Evolutionary conservation across 129 eudicot species (phyloP).

Genomic region (Pseudognaphalium luteoalbum): DNA sequence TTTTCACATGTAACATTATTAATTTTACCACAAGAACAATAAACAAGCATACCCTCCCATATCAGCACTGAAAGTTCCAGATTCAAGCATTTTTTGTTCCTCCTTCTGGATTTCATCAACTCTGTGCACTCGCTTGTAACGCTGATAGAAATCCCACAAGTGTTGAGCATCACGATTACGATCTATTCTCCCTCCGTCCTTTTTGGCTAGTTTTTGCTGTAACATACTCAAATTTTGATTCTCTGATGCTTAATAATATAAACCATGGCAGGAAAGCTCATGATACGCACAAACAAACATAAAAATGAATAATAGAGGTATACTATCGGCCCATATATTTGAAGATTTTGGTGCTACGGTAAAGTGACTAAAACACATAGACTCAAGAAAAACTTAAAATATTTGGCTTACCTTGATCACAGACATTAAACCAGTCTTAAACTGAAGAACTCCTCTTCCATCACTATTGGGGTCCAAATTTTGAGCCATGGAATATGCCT

Average conservation of each 20-base stretch:
- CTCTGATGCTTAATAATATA: background rate
- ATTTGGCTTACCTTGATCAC: constrained; percentile 73
- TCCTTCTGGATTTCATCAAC: constrained; percentile 83
- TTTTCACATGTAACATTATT: constrained; percentile 18
- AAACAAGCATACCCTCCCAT: constrained; percentile 57
- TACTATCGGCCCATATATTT: constrained; percentile 8
- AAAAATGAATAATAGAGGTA: background rate
- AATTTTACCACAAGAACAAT: constrained; percentile 4
- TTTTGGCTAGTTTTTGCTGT: constrained; percentile 94
- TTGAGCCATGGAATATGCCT: constrained; percentile 96
- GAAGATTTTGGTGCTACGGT: background rate
- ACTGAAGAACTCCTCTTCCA: constrained; percentile 98
- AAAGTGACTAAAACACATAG: constrained; percentile 5
- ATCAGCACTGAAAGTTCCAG: constrained; percentile 78
- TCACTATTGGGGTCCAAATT: constrained; percentile 86
- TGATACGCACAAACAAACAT: background rate
- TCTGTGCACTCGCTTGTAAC: constrained; percentile 69
- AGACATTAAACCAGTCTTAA: constrained; percentile 93
- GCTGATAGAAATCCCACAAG: constrained; percentile 84
- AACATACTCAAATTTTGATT: constrained; percentile 8
- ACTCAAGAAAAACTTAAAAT: constrained; percentile 13
- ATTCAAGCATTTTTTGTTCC: constrained; percentile 76
- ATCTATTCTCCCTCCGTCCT: constrained; percentile 74
- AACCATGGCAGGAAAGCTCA: background rate
- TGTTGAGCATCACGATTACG: constrained; percentile 78